Conservation (phyloP, 129 eudicot genomes). For the Silybum marianum region DNA sequence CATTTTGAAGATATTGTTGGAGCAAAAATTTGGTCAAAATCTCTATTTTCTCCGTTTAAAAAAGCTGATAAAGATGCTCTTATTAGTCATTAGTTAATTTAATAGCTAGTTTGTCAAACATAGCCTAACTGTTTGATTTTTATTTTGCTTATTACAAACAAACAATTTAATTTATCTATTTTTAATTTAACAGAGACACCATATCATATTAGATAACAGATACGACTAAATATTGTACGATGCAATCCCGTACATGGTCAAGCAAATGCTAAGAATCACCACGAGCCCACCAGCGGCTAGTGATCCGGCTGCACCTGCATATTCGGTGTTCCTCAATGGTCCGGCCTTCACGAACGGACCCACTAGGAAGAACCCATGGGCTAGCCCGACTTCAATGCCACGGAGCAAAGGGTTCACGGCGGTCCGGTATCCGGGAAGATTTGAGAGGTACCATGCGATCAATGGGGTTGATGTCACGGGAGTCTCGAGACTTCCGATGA, state of each 20-base stretch:
- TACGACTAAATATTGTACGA: conserved; percentile 48
- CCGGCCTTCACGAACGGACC: conserved; percentile 97
- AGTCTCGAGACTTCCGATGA: conserved; percentile 98
- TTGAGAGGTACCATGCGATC: conserved; percentile 96
- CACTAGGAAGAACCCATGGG: conserved; percentile 90
- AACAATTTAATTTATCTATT: too few relatives aligned
- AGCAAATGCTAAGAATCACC: conserved; percentile 82
- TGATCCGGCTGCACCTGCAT: conserved; percentile 90
- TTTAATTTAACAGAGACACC: too few relatives aligned
- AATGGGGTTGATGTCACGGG: conserved; percentile 98
- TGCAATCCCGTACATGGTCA: conserved; percentile 91
- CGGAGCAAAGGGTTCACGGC: conserved; percentile 95
- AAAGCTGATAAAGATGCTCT: too few relatives aligned
- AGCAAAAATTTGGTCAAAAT: too few relatives aligned
- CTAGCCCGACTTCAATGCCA: conserved; percentile 90
- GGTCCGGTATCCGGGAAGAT: conserved; percentile 95
- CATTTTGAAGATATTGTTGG: too few relatives aligned
- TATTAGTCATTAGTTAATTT: too few relatives aligned
- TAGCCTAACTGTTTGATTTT: too few relatives aligned
- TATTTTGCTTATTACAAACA: too few relatives aligned
- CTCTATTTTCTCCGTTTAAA: too few relatives aligned
- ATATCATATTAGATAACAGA: too few relatives aligned
- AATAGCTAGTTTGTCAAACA: too few relatives aligned
- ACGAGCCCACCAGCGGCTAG: conserved; percentile 94
- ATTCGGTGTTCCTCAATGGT: conserved; percentile 84